Conservation (phyloP, 2,329 filamentous ascomycete species). For the Pestalotiopsis sp. region DNA sequence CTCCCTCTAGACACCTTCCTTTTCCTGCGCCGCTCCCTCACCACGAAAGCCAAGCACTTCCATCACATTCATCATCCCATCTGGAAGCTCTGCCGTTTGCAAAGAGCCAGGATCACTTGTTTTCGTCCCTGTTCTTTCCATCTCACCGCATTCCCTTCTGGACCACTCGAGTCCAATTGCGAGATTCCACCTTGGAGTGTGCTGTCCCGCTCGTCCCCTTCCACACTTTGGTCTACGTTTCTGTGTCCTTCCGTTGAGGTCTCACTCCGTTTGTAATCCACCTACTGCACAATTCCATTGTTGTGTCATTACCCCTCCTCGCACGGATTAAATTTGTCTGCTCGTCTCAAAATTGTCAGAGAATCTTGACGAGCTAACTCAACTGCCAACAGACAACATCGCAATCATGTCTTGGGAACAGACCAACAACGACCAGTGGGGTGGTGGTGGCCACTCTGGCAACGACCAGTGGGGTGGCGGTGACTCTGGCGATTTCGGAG, state of each 20-base stretch:
- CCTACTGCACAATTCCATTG: neutral
- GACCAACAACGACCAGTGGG: conserved; percentile 7
- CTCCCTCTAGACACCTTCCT: no score
- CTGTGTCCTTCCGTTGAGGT: neutral
- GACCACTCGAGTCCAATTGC: no score
- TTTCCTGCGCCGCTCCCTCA: no score
- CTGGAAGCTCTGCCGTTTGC: no score
- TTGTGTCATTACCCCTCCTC: neutral
- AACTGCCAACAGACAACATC: neutral
- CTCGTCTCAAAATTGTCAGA: neutral
- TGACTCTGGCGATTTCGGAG: neutral
- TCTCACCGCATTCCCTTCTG: no score
- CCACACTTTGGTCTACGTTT: neutral
- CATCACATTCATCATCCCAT: no score
- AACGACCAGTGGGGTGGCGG: conserved; percentile 4
- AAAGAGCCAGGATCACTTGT: no score
- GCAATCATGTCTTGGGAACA: conserved; percentile 12
- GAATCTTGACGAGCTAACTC: neutral
- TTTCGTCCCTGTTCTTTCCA: no score
- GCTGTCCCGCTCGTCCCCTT: neutral
- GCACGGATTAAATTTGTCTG: neutral
- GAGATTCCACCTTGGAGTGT: neutral
- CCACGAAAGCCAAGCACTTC: no score
- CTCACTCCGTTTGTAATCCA: neutral
- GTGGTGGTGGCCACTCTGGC: neutral